Evolutionary conservation across 768 basidiomycete genomes (phyloP), one percentile per base, ranked within the genome.

Genomic region (Termitomyces sp.): DNA sequence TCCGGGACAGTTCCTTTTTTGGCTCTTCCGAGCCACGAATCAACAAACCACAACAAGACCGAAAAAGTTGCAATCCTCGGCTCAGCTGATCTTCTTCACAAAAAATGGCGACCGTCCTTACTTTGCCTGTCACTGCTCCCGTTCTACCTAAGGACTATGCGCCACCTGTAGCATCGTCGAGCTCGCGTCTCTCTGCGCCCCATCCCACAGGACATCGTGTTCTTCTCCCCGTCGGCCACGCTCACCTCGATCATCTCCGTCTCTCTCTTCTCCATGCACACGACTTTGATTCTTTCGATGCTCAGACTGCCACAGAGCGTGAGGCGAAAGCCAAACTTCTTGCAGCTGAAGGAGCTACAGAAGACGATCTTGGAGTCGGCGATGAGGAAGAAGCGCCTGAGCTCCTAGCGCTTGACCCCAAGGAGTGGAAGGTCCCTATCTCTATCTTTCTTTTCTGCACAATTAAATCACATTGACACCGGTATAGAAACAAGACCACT

Each of bases 401-500:
- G 24, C 67, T 94, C 52, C 73, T 94, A 44, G 72, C 78, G 49
- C 78, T 88, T n/a, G 96, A 99, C 78, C 92, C 96, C 7, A 98
- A 98, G 76, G 94, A 96, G 71, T 98, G 97, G 96, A 99, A 98
- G 85, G 92, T 91, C 64, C 45, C 61, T 63, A 33, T 32, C 36
- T 24, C 2, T 35, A 7, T 4, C 46, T 46, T 28, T 28, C 11
- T 57, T 49, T 50, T 1, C 12, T 59, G n/a, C 11, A 49, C 39
- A 22, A 36, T 24, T 28, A 7, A 57, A 36, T 11, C 9, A n/a
- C 22, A n/a, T 59, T 38, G n/a, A 42, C 33, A 13, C 32, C 12
- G 45, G 20, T 15, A 13, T 24, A 95, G 91, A 95, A 96, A 86
- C 97, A 98, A 85, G 96, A 99, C 73, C 92, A 98, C 72, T 99